Evolutionary conservation across 495 filamentous ascomycete genomes (phyloP).

Genomic region (Pyrenula massariospora): DNA sequence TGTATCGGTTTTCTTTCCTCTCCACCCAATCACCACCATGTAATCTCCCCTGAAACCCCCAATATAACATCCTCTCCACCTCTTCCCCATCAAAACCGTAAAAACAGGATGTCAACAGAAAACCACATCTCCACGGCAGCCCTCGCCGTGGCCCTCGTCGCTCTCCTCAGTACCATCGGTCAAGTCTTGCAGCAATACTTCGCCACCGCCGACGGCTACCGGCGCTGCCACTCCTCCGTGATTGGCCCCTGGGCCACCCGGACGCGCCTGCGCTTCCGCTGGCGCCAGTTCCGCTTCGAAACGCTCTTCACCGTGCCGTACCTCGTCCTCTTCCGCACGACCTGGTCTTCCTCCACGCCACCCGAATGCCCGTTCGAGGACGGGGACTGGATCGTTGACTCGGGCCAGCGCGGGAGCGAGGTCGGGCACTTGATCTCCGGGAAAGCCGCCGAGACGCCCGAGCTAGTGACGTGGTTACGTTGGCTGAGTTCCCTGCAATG

Average conservation of each 20-base stretch:
- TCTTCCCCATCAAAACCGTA: too few relatives aligned
- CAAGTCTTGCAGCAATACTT: slow-evolving; percentile 24
- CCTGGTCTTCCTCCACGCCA: neutral
- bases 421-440: neutral
- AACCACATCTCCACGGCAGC: slow-evolving; percentile 10
- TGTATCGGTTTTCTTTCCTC: too few relatives aligned
- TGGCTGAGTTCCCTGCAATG: neutral
- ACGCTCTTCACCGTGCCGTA: slow-evolving; percentile 13
- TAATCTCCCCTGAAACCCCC: too few relatives aligned
- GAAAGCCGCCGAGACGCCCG: neutral
- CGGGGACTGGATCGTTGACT: neutral
- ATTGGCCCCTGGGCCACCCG: slow-evolving; percentile 17
- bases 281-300: slow-evolving; percentile 20
- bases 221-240: slow-evolving; percentile 20
- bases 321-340: slow-evolving; percentile 4
- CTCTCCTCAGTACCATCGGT: slow-evolving; percentile 18
- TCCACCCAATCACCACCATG: too few relatives aligned
- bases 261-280: slow-evolving; percentile 12
- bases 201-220: slow-evolving; percentile 27
- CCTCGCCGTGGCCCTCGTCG: slow-evolving; percentile 20
- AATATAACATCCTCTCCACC: too few relatives aligned
- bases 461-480: neutral
- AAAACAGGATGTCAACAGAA: too few relatives aligned
- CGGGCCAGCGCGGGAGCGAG: neutral
- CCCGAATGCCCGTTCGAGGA: neutral